Evolutionary conservation across 805 yeast genomes (phyloP), one percentile per base, ranked within the genome.

Genomic region (Cyberlindnera nakhonratchasimensis): DNA sequence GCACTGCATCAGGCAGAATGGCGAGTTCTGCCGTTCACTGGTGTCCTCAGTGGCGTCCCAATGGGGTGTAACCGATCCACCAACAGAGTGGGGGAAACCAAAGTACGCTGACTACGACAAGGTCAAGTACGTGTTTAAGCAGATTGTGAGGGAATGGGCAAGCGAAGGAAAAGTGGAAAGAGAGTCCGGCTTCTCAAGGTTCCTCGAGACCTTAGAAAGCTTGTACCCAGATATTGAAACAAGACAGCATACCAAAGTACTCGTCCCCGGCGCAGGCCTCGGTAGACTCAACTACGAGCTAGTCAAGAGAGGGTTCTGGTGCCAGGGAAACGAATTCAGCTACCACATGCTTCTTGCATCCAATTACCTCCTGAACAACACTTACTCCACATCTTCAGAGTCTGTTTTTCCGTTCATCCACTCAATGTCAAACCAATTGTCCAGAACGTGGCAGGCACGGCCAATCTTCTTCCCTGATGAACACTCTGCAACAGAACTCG

Each of bases 271-370:
- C 1, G 74, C 81, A 41, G 86, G 86, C 0, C 62, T 80, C 25
- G 86, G 84, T 0, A 58, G 86, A 38, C 55, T 79, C 39, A 79
- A 78, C 24, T 62, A 71, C 37, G 86, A 80, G 39, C 62, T 79
- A 43, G 80, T 77, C 2, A 59, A 50, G 39, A 48, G 66, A 40
- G 86, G 86, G 4, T 80, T 77, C 53, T 61, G 70, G 64, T 70
- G 77, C n/a, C 83, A 80, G 51, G 87, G 87, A 0, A 81, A 80
- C 54, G 87, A 81, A 51, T 71, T 77, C 51, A 72, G 82, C 18
- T 79, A 77, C 54, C 85, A 77, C 52, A 80, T 81, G 85, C 59
- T 81, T 3, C 55, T 79, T 10, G 69, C 74, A 12, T 78, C 83
- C 21, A 75, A 72, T 48, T 79, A 63, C 48, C 58, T 80, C 5